Evolutionary conservation across 768 basidiomycete genomes (phyloP), one percentile per base, ranked within the genome.

Genomic region (Leccinum disarticulatum): DNA sequence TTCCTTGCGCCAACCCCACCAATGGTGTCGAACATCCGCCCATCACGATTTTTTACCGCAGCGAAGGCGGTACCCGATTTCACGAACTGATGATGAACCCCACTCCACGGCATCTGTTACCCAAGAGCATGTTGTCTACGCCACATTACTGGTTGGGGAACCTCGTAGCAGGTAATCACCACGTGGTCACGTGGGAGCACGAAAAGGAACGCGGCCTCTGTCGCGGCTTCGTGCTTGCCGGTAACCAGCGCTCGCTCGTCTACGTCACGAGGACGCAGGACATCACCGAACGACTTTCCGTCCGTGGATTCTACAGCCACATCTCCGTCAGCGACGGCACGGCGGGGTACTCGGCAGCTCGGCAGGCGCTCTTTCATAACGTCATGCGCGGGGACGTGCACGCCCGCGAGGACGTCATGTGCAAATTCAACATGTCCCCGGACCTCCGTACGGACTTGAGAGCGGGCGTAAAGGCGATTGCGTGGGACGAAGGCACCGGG

Each of bases 401-500:
- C 1, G 47, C 36, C 4, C 68, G 74, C 1, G 62, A 65, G 35
- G 57, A 55, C 5, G 63, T 59, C 59, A 58, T 74, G 62, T 74
- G 70, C 52, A 72, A 64, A 43, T 72, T 73, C 30, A 55, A 56
- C 33, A 14, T 69, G 48, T 30, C 59, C 2, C 22, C 54, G 2
- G 64, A 72, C 51, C 55, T 73, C 5, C 58, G 65, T 2, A 33
- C 51, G 2, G 64, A 68, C 11, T 43, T 66, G 52, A 35, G 64
- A 55, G 47, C 65, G 4, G 81, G 79, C 9, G 68, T 85, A 36
- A 70, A 72, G n/a, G 77, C 82, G 17, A 78, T 87, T 35, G 76
- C 83, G 7, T 90, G 85, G 84, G 87, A 90, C 61, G 87, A 89
- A 68, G 75, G 78, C 25, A 83, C 82, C 13, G 87, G 87, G 4